A percentile compares a stretch with the other conserved stretches of the same genome.
Conservation (phyloP, 257 asterid species). For the Eustoma russellianum region DNA sequence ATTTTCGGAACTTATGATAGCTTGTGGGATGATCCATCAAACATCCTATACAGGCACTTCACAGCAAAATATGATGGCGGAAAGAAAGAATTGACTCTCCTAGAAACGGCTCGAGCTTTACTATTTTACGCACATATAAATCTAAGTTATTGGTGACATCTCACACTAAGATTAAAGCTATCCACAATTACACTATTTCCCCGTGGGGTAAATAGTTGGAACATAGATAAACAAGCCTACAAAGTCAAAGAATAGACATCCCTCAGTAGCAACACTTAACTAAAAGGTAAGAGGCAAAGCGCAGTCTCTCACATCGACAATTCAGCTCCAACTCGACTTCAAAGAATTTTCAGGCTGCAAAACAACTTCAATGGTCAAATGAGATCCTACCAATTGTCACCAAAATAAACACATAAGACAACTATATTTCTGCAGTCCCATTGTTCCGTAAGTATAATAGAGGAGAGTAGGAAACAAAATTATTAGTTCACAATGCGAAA, state of each 20-base stretch:
- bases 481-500: too few species aligned
- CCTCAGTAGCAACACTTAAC: constrained; percentile 25
- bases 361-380: constrained; percentile 22
- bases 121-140: too few species aligned
- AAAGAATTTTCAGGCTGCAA: constrained; percentile 21
- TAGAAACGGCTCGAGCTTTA: too few species aligned
- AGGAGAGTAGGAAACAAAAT: too few species aligned
- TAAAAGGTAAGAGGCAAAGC: constrained; percentile 29
- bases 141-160: constrained; percentile 28
- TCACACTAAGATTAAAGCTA: constrained; percentile 40
- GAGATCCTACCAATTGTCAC: constrained; percentile 32
- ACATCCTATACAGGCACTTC: too few species aligned
- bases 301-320: constrained; percentile 22
- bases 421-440: constrained; percentile 4
- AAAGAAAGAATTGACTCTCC: too few species aligned
- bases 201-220: constrained; percentile 21
- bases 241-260: constrained; percentile 25
- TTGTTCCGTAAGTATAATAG: too few species aligned
- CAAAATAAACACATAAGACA: constrained; percentile 21
- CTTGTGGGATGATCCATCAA: too few species aligned
- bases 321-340: constrained; percentile 15
- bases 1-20: too few species aligned
- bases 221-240: constrained; percentile 22
- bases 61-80: too few species aligned
- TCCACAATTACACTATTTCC: constrained; percentile 17